Conservation (phyloP, 1,284 basidiomycete genomes). For the Malassezia arunalokei region DNA sequence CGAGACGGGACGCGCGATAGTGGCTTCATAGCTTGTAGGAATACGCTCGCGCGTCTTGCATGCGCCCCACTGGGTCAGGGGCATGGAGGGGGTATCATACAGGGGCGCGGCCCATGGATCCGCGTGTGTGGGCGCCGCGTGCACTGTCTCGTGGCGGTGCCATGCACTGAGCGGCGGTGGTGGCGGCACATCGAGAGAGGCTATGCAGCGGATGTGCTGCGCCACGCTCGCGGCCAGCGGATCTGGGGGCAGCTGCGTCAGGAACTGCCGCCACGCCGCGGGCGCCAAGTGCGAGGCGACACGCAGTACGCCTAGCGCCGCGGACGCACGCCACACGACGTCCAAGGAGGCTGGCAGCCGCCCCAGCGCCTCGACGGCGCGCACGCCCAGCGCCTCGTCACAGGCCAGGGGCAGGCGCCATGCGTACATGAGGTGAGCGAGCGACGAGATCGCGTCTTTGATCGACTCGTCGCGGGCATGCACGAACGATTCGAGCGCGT, state of each 20-base stretch:
- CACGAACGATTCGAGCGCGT: background rate
- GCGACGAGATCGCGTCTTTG: background rate
- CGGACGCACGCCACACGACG: background rate
- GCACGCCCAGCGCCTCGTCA: background rate
- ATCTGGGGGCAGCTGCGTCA: background rate
- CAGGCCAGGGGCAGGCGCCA: background rate
- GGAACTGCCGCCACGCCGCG: background rate
- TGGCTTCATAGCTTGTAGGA: background rate
- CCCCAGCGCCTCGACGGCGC: background rate
- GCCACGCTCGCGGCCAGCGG: background rate
- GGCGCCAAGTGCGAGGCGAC: background rate
- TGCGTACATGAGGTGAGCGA: background rate
- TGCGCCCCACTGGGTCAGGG: background rate
- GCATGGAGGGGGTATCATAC: background rate
- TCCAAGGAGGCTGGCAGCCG: background rate
- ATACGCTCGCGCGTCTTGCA: slow-evolving; percentile 10
- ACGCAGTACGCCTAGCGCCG: background rate
- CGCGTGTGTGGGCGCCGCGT: background rate
- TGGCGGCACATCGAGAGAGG: background rate
- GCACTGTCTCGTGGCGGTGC: background rate
- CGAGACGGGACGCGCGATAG: background rate
- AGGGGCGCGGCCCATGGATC: background rate
- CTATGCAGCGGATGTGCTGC: background rate
- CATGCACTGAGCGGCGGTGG: background rate
- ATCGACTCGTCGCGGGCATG: background rate